Evolutionary conservation across 495 filamentous ascomycete genomes (phyloP).

Genomic region (Bacidia rubella): DNA sequence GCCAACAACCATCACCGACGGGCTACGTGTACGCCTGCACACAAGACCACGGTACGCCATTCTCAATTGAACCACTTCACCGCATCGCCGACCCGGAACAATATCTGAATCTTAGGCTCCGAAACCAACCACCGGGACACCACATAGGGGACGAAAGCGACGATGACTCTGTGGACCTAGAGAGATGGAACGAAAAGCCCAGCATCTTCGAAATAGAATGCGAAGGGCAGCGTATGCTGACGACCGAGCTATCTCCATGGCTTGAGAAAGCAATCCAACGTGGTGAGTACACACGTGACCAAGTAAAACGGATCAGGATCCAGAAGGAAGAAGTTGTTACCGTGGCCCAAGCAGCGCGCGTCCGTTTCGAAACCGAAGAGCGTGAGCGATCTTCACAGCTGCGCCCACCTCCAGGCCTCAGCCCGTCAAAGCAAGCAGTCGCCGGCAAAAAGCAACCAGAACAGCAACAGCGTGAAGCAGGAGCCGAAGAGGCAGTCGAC

Average conservation of each 20-base stretch:
- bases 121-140: not conserved
- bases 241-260: slow-evolving; percentile 25
- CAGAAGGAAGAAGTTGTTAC: slow-evolving; percentile 28
- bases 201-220: slow-evolving; percentile 3
- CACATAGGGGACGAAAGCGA: slow-evolving; percentile 8
- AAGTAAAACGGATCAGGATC: slow-evolving; percentile 27
- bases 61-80: slow-evolving; percentile 9
- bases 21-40: slow-evolving; percentile 58
- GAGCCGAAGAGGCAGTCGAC: slow-evolving; percentile 8
- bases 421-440: not conserved
- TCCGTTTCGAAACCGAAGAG: slow-evolving; percentile 8
- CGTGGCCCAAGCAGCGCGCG: slow-evolving; percentile 11
- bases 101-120: slow-evolving; percentile 3
- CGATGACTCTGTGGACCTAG: not conserved
- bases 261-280: slow-evolving; percentile 35
- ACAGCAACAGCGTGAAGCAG: not conserved
- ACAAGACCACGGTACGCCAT: slow-evolving; percentile 35
- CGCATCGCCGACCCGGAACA: slow-evolving; percentile 16
- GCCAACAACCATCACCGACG: slow-evolving; percentile 31
- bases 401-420: not conserved
- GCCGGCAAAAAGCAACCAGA: not conserved
- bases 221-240: slow-evolving; percentile 23
- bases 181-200: slow-evolving; percentile 4
- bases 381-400: not conserved
- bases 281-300: slow-evolving; percentile 34